Percentiles rank a stretch among this genome's conserved stretches.
phyloP scores from a whole-genome alignment of 2,329 filamentous ascomycete genomes.

The Botrytis hyacinthi region DNA sequence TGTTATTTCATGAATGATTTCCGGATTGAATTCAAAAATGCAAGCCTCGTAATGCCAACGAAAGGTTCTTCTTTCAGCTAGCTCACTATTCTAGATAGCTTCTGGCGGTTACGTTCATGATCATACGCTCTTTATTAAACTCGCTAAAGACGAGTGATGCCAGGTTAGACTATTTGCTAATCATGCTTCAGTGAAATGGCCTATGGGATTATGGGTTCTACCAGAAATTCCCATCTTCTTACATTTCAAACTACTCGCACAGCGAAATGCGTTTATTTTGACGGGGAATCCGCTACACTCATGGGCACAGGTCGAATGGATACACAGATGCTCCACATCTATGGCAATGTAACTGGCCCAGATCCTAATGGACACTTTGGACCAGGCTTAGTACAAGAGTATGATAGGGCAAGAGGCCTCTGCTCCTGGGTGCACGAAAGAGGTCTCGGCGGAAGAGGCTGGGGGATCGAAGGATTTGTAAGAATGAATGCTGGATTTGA shows the following conservation, averaged over 20 bases:
- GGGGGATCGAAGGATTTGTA: slow-evolving; percentile 51
- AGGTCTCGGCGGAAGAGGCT: slow-evolving; percentile 45
- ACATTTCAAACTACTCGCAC: slow-evolving; percentile 48
- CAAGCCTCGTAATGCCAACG: not conserved
- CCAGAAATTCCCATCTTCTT: slow-evolving; percentile 46
- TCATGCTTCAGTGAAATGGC: slow-evolving; percentile 45
- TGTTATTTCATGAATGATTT: not conserved
- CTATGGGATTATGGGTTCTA: slow-evolving; percentile 52
- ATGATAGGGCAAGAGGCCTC: slow-evolving; percentile 47
- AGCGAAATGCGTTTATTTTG: slow-evolving; percentile 49
- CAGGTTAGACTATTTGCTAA: slow-evolving; percentile 14
- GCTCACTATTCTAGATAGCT: no score
- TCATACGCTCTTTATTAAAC: not conserved
- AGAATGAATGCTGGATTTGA: slow-evolving; percentile 54
- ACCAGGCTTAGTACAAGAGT: slow-evolving; percentile 46
- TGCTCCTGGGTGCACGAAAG: slow-evolving; percentile 46
- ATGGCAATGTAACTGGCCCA: slow-evolving; percentile 45
- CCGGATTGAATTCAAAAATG: fast-evolving
- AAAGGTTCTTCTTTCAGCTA: not conserved
- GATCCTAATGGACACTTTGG: slow-evolving; percentile 30
- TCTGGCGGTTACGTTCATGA: not conserved
- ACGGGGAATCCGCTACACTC: slow-evolving; percentile 50
- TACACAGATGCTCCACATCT: slow-evolving; percentile 50
- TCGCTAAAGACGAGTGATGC: not conserved
- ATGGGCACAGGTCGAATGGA: slow-evolving; percentile 48